Evolutionary conservation across 306 rosid species (phyloP).

Genomic region (Quercus bicolor): DNA sequence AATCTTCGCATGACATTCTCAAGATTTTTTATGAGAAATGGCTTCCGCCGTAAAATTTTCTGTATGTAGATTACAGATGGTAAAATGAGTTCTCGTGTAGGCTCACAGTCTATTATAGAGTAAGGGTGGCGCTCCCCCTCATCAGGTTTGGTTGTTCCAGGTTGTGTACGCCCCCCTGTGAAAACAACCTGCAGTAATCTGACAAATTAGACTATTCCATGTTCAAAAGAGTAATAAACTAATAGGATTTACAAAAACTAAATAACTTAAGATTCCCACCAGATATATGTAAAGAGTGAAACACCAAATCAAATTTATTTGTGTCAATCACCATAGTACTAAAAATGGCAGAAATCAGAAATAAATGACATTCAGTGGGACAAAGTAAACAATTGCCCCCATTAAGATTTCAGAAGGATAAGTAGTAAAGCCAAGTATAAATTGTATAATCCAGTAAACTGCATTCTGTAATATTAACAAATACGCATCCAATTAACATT

Average conservation of each 20-base stretch:
- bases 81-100: conserved; percentile 76
- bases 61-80: conserved; percentile 92
- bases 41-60: conserved; percentile 88
- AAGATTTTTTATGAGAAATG: conserved; percentile 93
- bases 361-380: background rate
- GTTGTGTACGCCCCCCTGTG: conserved; percentile 99
- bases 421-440: background rate
- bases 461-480: background rate
- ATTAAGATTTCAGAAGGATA: background rate
- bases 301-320: background rate
- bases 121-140: conserved; percentile 99
- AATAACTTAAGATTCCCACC: background rate
- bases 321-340: background rate
- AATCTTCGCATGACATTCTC: conserved; percentile 98
- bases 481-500: background rate
- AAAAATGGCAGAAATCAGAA: background rate
- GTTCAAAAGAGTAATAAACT: background rate
- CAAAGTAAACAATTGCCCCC: background rate
- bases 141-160: conserved; percentile 99
- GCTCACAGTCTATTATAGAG: conserved; percentile 81
- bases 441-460: background rate
- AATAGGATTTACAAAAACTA: background rate
- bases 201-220: background rate
- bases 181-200: conserved; percentile 66
- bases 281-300: background rate